Evolutionary conservation across 2,329 filamentous ascomycete species (phyloP), one percentile per base, ranked within the genome.

Genomic region (Penicillium sp.): DNA sequence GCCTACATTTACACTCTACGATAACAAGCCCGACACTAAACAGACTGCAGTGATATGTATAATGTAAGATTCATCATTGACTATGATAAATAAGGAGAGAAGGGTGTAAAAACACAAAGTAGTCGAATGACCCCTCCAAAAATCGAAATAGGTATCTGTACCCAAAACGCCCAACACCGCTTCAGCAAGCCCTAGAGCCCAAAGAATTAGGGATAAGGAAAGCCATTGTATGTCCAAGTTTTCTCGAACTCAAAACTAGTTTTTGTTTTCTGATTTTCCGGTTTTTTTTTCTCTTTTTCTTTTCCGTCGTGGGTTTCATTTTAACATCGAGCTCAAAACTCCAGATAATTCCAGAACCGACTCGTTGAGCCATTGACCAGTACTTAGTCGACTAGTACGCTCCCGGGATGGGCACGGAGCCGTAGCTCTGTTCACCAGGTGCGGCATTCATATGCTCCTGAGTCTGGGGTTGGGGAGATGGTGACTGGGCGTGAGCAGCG

Each of bases 381-480:
- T 9, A n/a, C 9, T 3, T n/a, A 10, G 16, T 9, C 1, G 39
- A 22, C 39, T 83, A 79, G 71, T 97, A 97, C 0, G 92, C 90
- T 6, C 90, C 90, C 0, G 93, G 93, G 58, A 97, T 96, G 0
- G 93, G 91, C 31, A 97, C 93, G 22, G 88, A 80, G 13, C 88
- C 93, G 74, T 96, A 97, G 49, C 87, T 86, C 66, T 89, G 86
- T 81, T 97, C 93, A 48, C 92, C 90, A 0, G 90, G 87, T 10
- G 90, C 89, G 26, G 86, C 83, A 11, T 83, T 84, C 19, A 87
- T 87, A 64, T 91, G 90, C 49, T 87, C 83, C 27, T 55, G 44
- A 79, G 54, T 65, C 59, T 43, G 64, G 57, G 22, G 64, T 33
- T 54, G 68, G 9, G 62, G 66, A 31, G 65, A 61, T 29, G 64